phyloP scores from a whole-genome alignment of 345 rosid genomes.

The Gossypium anomalum region DNA sequence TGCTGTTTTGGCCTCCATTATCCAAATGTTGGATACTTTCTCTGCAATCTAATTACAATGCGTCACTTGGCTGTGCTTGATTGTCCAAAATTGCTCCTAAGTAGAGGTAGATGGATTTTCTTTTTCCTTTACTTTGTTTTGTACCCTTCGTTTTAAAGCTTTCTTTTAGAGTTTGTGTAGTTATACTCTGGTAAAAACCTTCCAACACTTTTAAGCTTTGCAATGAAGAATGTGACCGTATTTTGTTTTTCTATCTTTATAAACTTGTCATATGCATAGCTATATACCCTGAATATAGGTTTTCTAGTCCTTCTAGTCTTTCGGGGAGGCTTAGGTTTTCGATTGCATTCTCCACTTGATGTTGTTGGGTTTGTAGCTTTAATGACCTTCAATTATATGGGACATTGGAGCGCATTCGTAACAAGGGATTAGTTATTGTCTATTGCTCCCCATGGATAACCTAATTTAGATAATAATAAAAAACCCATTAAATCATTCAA shows the following conservation, averaged over 20 bases:
- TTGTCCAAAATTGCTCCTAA: background rate
- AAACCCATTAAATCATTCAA: no score
- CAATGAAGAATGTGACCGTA: background rate
- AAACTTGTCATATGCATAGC: background rate
- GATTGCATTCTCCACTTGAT: no score
- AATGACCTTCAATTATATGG: no score
- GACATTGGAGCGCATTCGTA: no score
- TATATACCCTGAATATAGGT: background rate
- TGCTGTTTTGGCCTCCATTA: constrained; percentile 9
- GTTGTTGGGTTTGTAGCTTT: no score
- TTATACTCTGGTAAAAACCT: background rate
- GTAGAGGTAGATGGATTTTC: background rate
- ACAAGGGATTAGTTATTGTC: no score
- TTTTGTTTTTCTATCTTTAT: background rate
- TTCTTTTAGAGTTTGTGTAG: background rate
- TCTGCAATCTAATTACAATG: background rate
- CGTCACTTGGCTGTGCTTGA: constrained; percentile 1
- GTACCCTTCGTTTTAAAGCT: background rate
- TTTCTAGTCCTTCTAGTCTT: no score
- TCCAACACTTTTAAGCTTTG: background rate
- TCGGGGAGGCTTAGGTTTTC: no score
- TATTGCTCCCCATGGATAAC: no score
- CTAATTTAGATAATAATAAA: no score
- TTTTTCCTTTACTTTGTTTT: background rate
- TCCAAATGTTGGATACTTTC: background rate